A percentile compares a stretch with the other conserved stretches of the same genome.
These are phyloP conservation scores for Mucor saturninus DNA, from an alignment of 371 early-diverging fungal species.

Conservation along the genomic window DNA sequence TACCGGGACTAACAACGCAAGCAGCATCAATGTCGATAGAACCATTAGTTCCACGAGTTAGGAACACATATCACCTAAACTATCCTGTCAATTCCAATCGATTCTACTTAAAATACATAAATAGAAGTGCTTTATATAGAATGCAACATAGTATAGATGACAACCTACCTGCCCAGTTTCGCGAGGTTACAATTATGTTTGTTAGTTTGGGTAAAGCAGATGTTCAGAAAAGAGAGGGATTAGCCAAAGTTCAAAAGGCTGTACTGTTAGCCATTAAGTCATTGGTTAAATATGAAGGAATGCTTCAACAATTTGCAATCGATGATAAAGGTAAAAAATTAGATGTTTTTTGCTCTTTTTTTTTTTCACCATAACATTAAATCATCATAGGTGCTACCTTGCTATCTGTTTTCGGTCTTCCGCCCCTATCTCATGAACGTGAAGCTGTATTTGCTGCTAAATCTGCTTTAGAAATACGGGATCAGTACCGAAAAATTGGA, in stretches of 20 bases:
- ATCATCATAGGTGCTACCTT: conserved; percentile 52
- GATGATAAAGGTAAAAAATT: conserved; percentile 55
- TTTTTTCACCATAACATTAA: not conserved
- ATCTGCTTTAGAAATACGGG: conserved; percentile 55
- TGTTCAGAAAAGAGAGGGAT: conserved; percentile 46
- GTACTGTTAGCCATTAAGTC: conserved; percentile 31
- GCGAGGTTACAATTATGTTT: conserved; percentile 67
- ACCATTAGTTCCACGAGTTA: conserved; percentile 39
- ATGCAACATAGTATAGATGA: conserved; percentile 48
- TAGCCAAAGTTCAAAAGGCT: conserved; percentile 46
- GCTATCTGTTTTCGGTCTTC: conserved; percentile 61
- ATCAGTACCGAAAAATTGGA: conserved; percentile 25
- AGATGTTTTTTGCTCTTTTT: not conserved
- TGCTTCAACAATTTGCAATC: conserved; percentile 67
- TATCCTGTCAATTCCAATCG: conserved; percentile 34
- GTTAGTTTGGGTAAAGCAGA: conserved; percentile 60
- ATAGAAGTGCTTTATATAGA: conserved; percentile 58
- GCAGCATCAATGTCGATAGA: conserved; percentile 32
- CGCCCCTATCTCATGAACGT: conserved; percentile 64
- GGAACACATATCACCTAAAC: conserved; percentile 35
- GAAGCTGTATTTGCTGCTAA: conserved; percentile 67
- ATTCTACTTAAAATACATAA: conserved; percentile 59
- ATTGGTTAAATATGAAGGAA: conserved; percentile 57
- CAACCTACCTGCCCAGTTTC: conserved; percentile 60
- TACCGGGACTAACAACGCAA: conserved; percentile 26